A percentile compares a stretch with the other conserved stretches of the same genome.
Conservation (phyloP, 345 rosid species). For the Hibiscus syriacus region DNA sequence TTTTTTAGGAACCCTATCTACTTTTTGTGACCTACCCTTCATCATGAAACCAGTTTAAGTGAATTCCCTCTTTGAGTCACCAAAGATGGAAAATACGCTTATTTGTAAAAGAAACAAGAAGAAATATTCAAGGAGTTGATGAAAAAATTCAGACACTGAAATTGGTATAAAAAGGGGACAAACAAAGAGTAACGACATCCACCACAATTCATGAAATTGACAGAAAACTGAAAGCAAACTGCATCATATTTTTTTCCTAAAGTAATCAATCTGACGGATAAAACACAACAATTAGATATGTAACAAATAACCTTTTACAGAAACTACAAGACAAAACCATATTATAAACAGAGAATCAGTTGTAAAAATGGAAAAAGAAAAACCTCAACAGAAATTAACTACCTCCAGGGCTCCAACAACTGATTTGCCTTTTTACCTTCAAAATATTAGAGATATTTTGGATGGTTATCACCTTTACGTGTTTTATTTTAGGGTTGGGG, state of each 20-base stretch:
- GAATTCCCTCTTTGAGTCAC: constrained; percentile 28
- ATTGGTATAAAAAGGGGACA: not conserved
- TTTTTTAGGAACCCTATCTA: constrained; percentile 24
- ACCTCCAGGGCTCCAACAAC: too few relatives aligned
- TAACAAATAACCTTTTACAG: constrained; percentile 4
- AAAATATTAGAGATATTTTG: too few relatives aligned
- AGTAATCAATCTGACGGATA: constrained; percentile 11
- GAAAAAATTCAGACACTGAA: not conserved
- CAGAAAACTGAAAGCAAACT: not conserved
- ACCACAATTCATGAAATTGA: not conserved
- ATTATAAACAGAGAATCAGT: constrained; percentile 25
- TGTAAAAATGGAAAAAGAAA: not conserved
- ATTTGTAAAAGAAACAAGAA: constrained; percentile 18
- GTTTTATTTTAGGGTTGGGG: too few relatives aligned
- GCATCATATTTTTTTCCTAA: not conserved
- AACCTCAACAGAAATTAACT: constrained; percentile 3
- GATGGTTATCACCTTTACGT: too few relatives aligned
- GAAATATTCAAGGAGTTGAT: constrained; percentile 16
- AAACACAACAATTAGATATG: constrained; percentile 6
- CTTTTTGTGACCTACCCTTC: constrained; percentile 31
- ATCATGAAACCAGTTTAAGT: constrained; percentile 18
- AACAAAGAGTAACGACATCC: constrained; percentile 5
- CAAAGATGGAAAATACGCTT: constrained; percentile 17
- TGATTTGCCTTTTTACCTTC: too few relatives aligned
- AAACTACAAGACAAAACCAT: not conserved